phyloP scores from a whole-genome alignment of 805 yeast species.

The Kluyveromyces aestuarii region DNA sequence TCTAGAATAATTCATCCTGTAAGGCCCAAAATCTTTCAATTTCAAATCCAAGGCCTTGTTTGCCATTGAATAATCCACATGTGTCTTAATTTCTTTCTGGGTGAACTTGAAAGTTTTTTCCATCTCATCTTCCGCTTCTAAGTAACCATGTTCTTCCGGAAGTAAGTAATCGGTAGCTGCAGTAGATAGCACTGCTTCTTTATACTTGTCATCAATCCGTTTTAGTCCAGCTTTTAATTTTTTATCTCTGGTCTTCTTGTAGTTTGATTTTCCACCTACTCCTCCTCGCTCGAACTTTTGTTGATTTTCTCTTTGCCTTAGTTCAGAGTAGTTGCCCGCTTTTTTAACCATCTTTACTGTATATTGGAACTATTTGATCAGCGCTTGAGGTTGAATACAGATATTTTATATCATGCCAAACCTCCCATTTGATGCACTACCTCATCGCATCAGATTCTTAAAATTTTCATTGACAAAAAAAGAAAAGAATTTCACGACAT shows the following conservation, averaged over 20 bases:
- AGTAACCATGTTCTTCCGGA: constrained; percentile 74
- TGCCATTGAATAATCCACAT: constrained; percentile 70
- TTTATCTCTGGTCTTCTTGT: constrained; percentile 40
- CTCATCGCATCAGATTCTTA: neutral
- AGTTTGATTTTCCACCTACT: constrained; percentile 5
- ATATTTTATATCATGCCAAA: neutral
- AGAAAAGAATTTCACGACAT: neutral
- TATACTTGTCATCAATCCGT: constrained; percentile 60
- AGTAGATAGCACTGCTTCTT: constrained; percentile 73
- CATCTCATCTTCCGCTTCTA: constrained; percentile 90
- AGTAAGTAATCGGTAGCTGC: constrained; percentile 78
- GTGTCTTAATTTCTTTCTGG: constrained; percentile 67
- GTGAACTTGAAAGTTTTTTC: constrained; percentile 81
- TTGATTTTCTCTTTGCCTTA: constrained; percentile 22
- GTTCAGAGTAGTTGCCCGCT: neutral
- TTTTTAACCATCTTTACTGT: neutral
- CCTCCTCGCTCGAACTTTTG: constrained; percentile 26
- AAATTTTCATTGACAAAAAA: constrained; percentile 1
- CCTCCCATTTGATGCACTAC: neutral
- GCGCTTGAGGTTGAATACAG: neutral
- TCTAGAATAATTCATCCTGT: constrained; percentile 67
- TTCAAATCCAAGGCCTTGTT: constrained; percentile 67
- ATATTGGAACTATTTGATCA: neutral
- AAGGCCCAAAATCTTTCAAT: constrained; percentile 79
- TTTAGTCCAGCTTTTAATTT: constrained; percentile 57